Base-by-base conservation (phyloP, 2,329 filamentous ascomycete species). In the Pseudovirgaria hyperparasitica region DNA sequence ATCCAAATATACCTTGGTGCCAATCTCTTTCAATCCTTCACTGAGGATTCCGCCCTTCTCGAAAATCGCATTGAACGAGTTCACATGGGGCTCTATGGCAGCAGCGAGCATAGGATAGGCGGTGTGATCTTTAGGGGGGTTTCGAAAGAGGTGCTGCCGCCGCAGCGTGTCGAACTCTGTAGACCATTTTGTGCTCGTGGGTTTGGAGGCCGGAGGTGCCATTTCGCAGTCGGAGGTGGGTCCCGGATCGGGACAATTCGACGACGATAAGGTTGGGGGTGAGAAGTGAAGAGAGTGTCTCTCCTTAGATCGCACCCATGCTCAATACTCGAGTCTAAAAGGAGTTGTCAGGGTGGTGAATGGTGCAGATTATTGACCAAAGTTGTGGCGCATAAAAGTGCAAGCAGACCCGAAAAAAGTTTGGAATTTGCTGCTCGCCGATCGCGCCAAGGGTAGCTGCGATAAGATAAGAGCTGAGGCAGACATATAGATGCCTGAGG, bases 1-100 rank as follows among this genome's bases (percentile, higher is more conserved):
- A 52, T 98, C 90, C 25, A 93, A 71, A 46, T 81, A 92, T 4
- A 72, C 72, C 58, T 87, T 92, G 37, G 72, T 79, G 45, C 87
- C 90, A 57, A 98, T 96, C 50, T 98, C 90, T 46, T 71, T 72
- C 34, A 96, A 54, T 9, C 70, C 85, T 38, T 82, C 75, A 26
- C 79, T 71, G 28, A 98, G 53, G 27, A 78, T 62, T 28, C 81
- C 82, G 54, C 77, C 68, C 31, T 68, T 64, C 17, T 75, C 71
- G 50, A 94, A 92, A 25, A 96, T 67, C 27, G 76, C 76, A 62
- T 98, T 93, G 71, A 94, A 98, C 5, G 90, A 90, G 46, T 94
- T 77, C 43, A 96, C 79, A 55, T 98, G 90, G 26, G 90, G 90
- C 39, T 81, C 69, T 33, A 96, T 76, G n/a, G 87, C 82, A 34